These are phyloP conservation scores for Pichia deserticola DNA, from an alignment of 805 yeast species.

Conservation along the genomic window DNA sequence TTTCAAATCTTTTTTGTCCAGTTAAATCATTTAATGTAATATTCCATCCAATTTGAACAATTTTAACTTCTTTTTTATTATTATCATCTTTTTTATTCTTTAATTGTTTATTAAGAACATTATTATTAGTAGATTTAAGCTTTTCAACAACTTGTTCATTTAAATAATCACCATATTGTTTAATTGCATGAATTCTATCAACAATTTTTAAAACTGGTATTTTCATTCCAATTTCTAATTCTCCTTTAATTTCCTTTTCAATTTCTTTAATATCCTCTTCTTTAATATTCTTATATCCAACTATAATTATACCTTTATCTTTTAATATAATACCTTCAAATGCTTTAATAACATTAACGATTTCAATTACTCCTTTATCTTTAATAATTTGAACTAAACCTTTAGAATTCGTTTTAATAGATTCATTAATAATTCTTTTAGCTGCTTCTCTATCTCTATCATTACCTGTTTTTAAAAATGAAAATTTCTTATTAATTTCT, in stretches of 20 bases:
- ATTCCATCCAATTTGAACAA: constrained; percentile 48
- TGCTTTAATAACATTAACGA: constrained; percentile 8
- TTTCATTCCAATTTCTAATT: background rate
- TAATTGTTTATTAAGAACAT: constrained; percentile 11
- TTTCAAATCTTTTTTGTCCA: constrained; percentile 47
- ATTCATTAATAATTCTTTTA: constrained; percentile 15
- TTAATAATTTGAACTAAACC: constrained; percentile 18
- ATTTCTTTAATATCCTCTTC: constrained; percentile 1
- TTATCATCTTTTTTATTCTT: constrained; percentile 5
- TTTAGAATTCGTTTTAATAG: constrained; percentile 10
- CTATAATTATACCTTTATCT: constrained; percentile 21
- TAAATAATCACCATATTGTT: constrained; percentile 23
- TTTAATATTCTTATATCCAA: constrained; percentile 12
- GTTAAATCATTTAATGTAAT: constrained; percentile 45
- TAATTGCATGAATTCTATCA: constrained; percentile 19
- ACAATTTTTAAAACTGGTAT: constrained; percentile 22
- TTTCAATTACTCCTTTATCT: constrained; percentile 13
- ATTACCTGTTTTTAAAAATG: constrained; percentile 18
- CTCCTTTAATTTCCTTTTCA: background rate
- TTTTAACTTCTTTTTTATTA: constrained; percentile 23
- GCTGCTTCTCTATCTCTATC: constrained; percentile 24
- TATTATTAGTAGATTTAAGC: constrained; percentile 12
- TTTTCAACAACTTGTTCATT: constrained; percentile 15
- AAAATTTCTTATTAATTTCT: constrained; percentile 21
- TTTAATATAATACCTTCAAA: constrained; percentile 16